Conservation (phyloP, 2,329 filamentous ascomycete species). For the Pyricularia grisea region DNA sequence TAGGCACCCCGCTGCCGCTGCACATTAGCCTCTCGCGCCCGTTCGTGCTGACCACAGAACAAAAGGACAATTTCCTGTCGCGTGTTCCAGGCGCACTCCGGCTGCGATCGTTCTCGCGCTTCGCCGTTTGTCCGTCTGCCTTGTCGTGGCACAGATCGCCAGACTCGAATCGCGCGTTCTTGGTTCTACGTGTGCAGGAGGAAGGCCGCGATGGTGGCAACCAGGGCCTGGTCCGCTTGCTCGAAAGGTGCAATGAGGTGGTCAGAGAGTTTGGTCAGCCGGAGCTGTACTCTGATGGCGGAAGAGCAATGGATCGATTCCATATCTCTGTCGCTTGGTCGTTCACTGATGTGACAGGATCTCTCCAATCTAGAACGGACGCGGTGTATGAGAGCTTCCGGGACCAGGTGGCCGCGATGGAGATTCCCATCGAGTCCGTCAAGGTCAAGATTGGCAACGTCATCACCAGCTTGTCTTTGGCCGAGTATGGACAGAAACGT, state of each 20-base stretch:
- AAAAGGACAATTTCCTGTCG: constrained; percentile 59
- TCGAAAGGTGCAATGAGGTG: constrained; percentile 57
- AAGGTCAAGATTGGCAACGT: constrained; percentile 70
- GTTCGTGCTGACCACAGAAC: constrained; percentile 61
- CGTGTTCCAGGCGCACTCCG: constrained; percentile 35
- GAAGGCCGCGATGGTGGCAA: constrained; percentile 20
- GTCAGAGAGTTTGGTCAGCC: constrained; percentile 56
- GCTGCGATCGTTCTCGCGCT: constrained; percentile 12
- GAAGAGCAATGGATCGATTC: constrained; percentile 42
- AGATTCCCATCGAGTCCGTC: constrained; percentile 48
- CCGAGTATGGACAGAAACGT: background rate
- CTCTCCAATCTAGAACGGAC: constrained; percentile 28
- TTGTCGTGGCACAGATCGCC: constrained; percentile 42
- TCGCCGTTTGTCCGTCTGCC: constrained; percentile 26
- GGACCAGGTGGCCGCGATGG: constrained; percentile 26
- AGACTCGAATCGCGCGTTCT: constrained; percentile 67
- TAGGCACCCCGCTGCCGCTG: constrained; percentile 69
- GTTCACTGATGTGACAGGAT: constrained; percentile 40
- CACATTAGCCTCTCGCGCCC: constrained; percentile 88
- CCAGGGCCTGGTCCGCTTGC: constrained; percentile 49
- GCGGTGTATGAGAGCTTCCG: constrained; percentile 17
- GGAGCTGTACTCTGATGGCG: constrained; percentile 48
- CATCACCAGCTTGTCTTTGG: constrained; percentile 38
- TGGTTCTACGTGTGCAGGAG: constrained; percentile 58
- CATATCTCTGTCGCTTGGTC: constrained; percentile 90